Percentiles rank a stretch among this genome's conserved stretches.
Conservation (phyloP, 768 basidiomycete genomes). For the Tulasnella sp. region DNA sequence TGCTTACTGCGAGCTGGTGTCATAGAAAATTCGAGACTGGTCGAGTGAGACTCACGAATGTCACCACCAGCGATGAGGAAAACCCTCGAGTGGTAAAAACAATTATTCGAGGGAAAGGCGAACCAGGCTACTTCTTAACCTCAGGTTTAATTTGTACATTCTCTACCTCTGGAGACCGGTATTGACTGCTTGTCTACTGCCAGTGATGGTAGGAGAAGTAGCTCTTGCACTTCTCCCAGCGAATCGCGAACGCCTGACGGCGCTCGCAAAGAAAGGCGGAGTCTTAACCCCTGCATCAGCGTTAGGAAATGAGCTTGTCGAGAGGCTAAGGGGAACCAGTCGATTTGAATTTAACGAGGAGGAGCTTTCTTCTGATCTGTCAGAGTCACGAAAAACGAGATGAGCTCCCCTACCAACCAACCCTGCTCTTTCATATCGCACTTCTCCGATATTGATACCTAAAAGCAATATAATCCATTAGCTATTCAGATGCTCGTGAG, state of each 20-base stretch:
- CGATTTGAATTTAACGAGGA: conserved; percentile 46
- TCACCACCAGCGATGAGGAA: conserved; percentile 44
- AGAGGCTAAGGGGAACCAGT: conserved; percentile 49
- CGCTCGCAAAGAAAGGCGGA: conserved; percentile 53
- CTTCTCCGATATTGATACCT: background rate
- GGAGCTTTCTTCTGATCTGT: background rate
- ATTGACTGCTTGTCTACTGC: background rate
- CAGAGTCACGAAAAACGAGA: background rate
- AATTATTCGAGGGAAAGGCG: conserved; percentile 52
- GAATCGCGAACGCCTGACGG: conserved; percentile 40
- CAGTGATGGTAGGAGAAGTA: conserved; percentile 63
- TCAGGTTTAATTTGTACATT: conserved; percentile 21
- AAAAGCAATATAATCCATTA: too few species aligned
- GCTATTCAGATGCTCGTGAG: too few species aligned
- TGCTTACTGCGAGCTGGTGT: background rate
- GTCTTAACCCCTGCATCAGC: conserved; percentile 76
- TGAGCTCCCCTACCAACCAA: background rate
- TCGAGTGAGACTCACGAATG: conserved; percentile 50
- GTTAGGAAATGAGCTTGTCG: conserved; percentile 63
- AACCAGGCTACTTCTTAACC: conserved; percentile 61
- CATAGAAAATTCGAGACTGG: conserved; percentile 48
- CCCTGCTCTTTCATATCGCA: too few species aligned
- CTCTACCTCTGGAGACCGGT: background rate
- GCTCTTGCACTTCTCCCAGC: conserved; percentile 60
- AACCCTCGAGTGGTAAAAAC: conserved; percentile 43